Conservation (phyloP, 2,329 filamentous ascomycete genomes). For the Hirsutella thompsonii region DNA sequence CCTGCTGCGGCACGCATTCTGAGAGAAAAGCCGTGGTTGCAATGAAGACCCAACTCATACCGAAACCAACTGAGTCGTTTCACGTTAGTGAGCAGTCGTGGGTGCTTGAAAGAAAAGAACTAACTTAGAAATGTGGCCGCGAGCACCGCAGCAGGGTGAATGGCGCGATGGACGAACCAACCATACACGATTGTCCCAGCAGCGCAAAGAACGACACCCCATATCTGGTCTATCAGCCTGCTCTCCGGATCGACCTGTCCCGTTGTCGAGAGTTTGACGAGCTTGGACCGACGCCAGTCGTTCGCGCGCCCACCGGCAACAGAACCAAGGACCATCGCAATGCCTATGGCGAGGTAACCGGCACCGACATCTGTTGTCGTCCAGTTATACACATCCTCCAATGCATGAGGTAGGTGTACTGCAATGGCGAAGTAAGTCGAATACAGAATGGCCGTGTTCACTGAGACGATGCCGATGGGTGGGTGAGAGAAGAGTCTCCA, state of each 20-base stretch:
- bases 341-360: constrained; percentile 18
- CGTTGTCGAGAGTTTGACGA: constrained; percentile 5
- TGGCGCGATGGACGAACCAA: constrained; percentile 19
- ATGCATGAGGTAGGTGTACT: constrained; percentile 15
- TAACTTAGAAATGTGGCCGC: constrained; percentile 16
- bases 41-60: constrained; percentile 27
- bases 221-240: constrained; percentile 24
- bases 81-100: not conserved
- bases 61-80: constrained; percentile 16
- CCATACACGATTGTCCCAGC: constrained; percentile 26
- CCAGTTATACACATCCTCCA: constrained; percentile 20
- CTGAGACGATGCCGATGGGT: constrained; percentile 17
- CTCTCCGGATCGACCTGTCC: constrained; percentile 19
- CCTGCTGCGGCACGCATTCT: constrained; percentile 22
- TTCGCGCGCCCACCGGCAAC: constrained; percentile 23
- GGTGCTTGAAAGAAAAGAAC: too few relatives aligned
- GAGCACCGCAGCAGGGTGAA: constrained; percentile 16
- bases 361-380: constrained; percentile 19
- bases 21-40: constrained; percentile 27
- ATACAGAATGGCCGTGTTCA: constrained; percentile 20
- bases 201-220: constrained; percentile 22
- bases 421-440: constrained; percentile 19
- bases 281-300: constrained; percentile 18
- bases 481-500: constrained; percentile 17
- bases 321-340: constrained; percentile 17